Evolutionary conservation across 371 early-diverging fungal species (phyloP), one percentile per base, ranked within the genome.

Genomic region (Apophysomyces ossiformis): DNA sequence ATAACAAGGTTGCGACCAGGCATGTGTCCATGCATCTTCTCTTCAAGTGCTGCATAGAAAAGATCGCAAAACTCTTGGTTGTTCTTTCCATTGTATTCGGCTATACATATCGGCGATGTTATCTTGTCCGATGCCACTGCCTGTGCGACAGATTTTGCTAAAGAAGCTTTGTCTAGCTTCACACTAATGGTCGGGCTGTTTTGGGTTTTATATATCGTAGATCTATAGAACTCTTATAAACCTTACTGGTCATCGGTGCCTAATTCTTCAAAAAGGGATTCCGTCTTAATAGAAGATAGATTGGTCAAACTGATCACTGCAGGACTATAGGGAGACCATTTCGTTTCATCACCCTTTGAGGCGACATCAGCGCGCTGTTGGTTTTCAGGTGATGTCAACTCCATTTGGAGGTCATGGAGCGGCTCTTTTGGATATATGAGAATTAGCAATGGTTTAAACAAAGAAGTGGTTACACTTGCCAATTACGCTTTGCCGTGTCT

Each of bases 1-100:
- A 71, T 66, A 9, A 70, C 74, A 26, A 67, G 63, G 7, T 64
- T 21, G 1, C 37, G 13, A 11, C 35, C 35, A 9, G 64, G 54
- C 5, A 38, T 58, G 16, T 13, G 35, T 12, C 32, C 58, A 18
- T 66, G 60, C 5, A 35, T 7, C 35, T 57, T 35, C 4, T 57
- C 35, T 37, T 65, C 37, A 47, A 62, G 69, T 5, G 57, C 60
- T 35, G 39, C 13, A 35, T 77, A 77, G 46, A 77, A 69, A 4
- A 64, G n/a, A 47, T 63, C 58, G 37, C 77, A 77, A 63, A 77
- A 77, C 0, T 63, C 46, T 11, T 57, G 63, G 1, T 37, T 37
- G 5, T 43, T 46, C 4, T 26, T n/a, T 7, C n/a, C 32, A 0
- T 46, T 63, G 11, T 66, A 56, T 21, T 77, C 77, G 4, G 69